Evolutionary conservation across 805 yeast genomes (phyloP).

Genomic region (Saccharomyces mikatae): DNA sequence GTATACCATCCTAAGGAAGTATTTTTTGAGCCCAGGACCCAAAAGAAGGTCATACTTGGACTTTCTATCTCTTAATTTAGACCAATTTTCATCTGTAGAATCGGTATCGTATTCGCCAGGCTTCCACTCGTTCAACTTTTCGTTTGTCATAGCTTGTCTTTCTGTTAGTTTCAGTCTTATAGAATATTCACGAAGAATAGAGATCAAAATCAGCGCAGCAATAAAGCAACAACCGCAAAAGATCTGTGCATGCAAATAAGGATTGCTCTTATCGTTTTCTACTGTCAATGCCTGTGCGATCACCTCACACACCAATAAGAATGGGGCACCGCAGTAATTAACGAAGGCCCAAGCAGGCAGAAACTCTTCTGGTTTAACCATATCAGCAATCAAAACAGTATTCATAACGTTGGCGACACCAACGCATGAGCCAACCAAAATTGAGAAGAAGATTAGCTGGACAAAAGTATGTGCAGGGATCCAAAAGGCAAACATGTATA

Average conservation of each 20-base stretch:
- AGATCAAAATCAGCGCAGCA: slow-evolving; percentile 35
- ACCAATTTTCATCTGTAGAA: slow-evolving; percentile 4
- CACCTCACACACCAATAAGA: slow-evolving; percentile 42
- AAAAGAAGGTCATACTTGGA: slow-evolving; percentile 11
- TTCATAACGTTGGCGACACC: slow-evolving; percentile 41
- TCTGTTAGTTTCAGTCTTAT: slow-evolving; percentile 35
- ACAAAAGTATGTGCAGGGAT: slow-evolving; percentile 37
- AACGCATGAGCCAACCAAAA: slow-evolving; percentile 37
- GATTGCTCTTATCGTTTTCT: slow-evolving; percentile 25
- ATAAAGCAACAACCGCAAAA: slow-evolving; percentile 47
- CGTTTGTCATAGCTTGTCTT: slow-evolving; percentile 2
- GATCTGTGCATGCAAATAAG: slow-evolving; percentile 53
- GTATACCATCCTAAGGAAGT: slow-evolving; percentile 20
- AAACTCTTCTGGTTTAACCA: slow-evolving; percentile 32
- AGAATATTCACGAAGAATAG: slow-evolving; percentile 46
- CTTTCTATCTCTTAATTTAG: slow-evolving; percentile 8
- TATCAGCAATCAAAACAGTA: slow-evolving; percentile 36
- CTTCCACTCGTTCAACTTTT: slow-evolving; percentile 9
- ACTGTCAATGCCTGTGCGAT: slow-evolving; percentile 44
- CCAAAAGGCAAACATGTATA: slow-evolving; percentile 44
- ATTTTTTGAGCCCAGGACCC: slow-evolving; percentile 14
- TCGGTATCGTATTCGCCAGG: not conserved
- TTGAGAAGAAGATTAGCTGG: slow-evolving; percentile 35
- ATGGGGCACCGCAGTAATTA: slow-evolving; percentile 26
- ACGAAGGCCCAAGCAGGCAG: slow-evolving; percentile 35